These are phyloP conservation scores for Mediolabrus comicus DNA, from an alignment of 108 stramenopile species.

Conservation along the genomic window DNA sequence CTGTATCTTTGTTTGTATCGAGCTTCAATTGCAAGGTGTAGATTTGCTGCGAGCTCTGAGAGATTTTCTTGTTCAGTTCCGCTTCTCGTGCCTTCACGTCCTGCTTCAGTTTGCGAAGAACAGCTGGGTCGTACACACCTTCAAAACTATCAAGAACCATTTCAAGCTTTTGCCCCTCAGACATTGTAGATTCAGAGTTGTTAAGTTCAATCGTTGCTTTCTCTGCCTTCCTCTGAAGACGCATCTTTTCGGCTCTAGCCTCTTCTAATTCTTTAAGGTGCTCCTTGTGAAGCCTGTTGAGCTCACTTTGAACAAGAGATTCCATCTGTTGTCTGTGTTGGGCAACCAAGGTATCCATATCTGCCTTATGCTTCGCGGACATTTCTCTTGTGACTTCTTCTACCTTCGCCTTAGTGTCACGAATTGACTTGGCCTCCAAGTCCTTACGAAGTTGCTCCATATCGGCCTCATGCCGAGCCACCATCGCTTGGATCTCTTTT, in stretches of 20 bases:
- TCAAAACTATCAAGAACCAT: constrained; percentile 27
- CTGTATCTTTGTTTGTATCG: constrained; percentile 12
- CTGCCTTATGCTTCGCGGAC: constrained; percentile 16
- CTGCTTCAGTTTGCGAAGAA: constrained; percentile 17
- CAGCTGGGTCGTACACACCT: constrained; percentile 23
- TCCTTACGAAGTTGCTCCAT: constrained; percentile 10
- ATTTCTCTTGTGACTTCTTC: constrained; percentile 4
- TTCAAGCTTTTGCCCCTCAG: constrained; percentile 25
- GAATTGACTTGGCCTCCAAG: not conserved
- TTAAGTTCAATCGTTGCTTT: constrained; percentile 13
- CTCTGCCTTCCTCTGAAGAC: constrained; percentile 20
- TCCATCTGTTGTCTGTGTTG: constrained; percentile 25
- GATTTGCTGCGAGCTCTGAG: constrained; percentile 19
- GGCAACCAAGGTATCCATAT: constrained; percentile 13
- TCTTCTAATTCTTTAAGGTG: constrained; percentile 35
- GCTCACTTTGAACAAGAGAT: constrained; percentile 12
- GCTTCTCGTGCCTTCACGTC: constrained; percentile 22
- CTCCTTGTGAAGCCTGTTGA: constrained; percentile 21
- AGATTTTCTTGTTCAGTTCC: constrained; percentile 26
- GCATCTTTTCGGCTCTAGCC: constrained; percentile 18
- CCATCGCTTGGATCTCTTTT: constrained; percentile 6
- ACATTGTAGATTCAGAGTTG: constrained; percentile 6
- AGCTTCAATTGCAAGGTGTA: constrained; percentile 23
- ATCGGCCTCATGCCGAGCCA: constrained; percentile 14
- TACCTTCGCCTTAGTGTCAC: not conserved